Evolutionary conservation across 140 eudicot genomes (phyloP).

Genomic region (Senecio squalidus): DNA sequence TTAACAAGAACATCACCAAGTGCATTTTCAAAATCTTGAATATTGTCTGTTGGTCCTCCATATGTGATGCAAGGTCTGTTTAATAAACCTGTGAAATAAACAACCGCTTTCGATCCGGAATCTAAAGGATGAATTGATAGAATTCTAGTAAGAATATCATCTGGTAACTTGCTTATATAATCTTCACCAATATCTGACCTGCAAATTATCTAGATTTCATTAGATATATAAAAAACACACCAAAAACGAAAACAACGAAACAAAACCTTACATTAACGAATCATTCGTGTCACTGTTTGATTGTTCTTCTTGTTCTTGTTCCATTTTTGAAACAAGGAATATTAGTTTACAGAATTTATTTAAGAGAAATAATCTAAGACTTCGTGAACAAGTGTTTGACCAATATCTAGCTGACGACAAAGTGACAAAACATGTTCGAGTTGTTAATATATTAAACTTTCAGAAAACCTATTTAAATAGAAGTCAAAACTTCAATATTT

Average conservation of each 20-base stretch:
- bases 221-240: background rate
- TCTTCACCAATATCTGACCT: constrained; percentile 1
- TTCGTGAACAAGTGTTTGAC: no score
- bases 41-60: background rate
- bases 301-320: background rate
- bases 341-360: background rate
- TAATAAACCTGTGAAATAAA: constrained; percentile 7
- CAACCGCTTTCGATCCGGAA: constrained; percentile 24
- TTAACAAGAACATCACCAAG: constrained; percentile 1
- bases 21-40: constrained; percentile 12
- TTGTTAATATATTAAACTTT: no score
- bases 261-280: constrained; percentile 4
- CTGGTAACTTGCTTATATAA: constrained; percentile 11
- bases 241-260: background rate
- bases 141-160: constrained; percentile 1
- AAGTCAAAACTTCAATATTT: no score
- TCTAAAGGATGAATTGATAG: constrained; percentile 8
- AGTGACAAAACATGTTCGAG: no score
- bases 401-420: no score
- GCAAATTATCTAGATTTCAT: constrained; percentile 3
- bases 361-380: no score
- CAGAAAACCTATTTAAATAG: no score
- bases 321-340: background rate
- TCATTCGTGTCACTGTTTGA: constrained; percentile 3
- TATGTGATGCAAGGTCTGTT: constrained; percentile 10